These are phyloP conservation scores for Cryptosporidium parvum DNA, from an alignment of 169 alveolate species.

Conservation along the genomic window DNA sequence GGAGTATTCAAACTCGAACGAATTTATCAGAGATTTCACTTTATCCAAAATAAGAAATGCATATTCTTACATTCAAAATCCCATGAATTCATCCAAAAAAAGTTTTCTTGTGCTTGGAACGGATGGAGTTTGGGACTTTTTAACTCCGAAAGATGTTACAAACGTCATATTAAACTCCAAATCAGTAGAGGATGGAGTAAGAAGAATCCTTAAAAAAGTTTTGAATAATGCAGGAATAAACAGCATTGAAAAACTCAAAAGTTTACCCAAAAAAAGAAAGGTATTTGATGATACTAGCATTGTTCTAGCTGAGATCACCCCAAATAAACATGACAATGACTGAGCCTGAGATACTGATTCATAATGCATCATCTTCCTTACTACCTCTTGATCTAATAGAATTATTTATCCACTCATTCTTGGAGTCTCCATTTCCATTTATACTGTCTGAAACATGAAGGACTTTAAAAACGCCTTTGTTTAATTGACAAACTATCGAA, in stretches of 20 bases:
- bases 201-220: conserved; percentile 29
- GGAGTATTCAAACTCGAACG: conserved; percentile 26
- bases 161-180: conserved; percentile 20
- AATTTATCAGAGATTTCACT: conserved; percentile 30
- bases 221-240: conserved; percentile 44
- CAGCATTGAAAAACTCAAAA: conserved; percentile 47
- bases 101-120: conserved; percentile 55
- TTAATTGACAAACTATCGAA: conserved; percentile 31
- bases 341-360: neutral
- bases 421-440: neutral
- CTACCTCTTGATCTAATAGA: conserved; percentile 7
- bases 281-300: conserved; percentile 71
- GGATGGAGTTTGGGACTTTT: conserved; percentile 74
- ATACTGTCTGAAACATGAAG: conserved; percentile 67
- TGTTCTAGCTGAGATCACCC: conserved; percentile 25
- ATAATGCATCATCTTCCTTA: neutral
- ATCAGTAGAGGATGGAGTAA: conserved; percentile 1
- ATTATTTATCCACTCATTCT: conserved; percentile 47
- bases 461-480: neutral
- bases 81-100: conserved; percentile 2
- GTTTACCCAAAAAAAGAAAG: conserved; percentile 61
- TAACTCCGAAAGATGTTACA: conserved; percentile 59
- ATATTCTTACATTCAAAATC: conserved; percentile 19
- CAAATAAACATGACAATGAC: neutral
- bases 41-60: conserved; percentile 26